Conservation (phyloP, 495 filamentous ascomycete species). For the Penicillium angulare region DNA sequence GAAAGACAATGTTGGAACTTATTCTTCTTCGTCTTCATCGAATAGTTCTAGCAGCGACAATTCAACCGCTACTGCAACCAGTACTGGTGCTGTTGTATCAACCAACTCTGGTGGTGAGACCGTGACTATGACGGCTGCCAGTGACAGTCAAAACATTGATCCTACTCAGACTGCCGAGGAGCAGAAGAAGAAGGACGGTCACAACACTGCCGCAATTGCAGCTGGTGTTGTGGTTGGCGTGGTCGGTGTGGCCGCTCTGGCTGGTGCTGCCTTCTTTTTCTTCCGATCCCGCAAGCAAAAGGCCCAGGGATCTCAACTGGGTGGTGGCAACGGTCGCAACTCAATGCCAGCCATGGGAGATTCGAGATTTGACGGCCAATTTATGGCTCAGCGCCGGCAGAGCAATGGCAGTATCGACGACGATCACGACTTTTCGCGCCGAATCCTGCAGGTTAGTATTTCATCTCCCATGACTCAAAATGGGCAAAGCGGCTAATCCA, state of each 20-base stretch:
- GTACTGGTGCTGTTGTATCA: conserved; percentile 4
- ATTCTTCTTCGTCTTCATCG: conserved; percentile 18
- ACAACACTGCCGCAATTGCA: conserved; percentile 75
- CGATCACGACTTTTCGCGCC: conserved; percentile 94
- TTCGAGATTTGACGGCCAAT: conserved; percentile 81
- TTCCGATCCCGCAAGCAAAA: conserved; percentile 70
- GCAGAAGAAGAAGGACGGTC: conserved; percentile 29
- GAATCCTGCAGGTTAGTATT: conserved; percentile 73
- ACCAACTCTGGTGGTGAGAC: conserved; percentile 36
- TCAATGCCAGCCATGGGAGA: conserved; percentile 55
- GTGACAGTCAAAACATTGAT: conserved; percentile 8
- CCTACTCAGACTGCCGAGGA: not conserved
- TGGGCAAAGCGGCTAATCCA: not conserved
- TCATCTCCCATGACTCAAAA: conserved; percentile 19
- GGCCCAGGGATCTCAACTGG: conserved; percentile 78
- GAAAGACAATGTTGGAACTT: conserved; percentile 20
- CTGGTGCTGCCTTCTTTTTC: conserved; percentile 70
- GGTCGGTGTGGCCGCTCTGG: conserved; percentile 62
- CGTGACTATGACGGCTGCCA: conserved; percentile 35
- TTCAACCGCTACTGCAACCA: conserved; percentile 17
- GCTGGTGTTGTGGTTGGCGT: conserved; percentile 87
- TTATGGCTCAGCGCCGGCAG: conserved; percentile 79
- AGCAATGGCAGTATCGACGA: conserved; percentile 98
- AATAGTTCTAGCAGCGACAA: conserved; percentile 11
- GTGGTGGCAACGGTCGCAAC: conserved; percentile 44